Evolutionary conservation across 805 yeast species (phyloP).

Genomic region (Yarrowia yakushimensis): DNA sequence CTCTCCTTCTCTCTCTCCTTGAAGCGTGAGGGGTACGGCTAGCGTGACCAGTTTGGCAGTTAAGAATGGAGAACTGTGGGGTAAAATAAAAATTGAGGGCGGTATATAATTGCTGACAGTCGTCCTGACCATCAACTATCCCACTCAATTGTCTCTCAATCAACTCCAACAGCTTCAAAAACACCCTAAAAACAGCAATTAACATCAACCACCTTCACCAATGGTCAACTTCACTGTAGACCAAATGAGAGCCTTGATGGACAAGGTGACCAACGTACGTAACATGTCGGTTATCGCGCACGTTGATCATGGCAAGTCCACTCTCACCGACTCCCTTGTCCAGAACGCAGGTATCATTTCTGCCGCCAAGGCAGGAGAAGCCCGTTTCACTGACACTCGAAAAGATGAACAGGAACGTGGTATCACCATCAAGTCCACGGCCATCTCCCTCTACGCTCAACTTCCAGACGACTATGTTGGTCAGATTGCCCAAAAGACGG

Average conservation of each 20-base stretch:
- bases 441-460: slow-evolving; percentile 91
- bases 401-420: slow-evolving; percentile 99
- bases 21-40: slow-evolving; percentile 10
- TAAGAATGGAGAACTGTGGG: slow-evolving; percentile 6
- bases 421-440: slow-evolving; percentile 98
- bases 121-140: background rate
- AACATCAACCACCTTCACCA: slow-evolving; percentile 21
- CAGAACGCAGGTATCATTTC: slow-evolving; percentile 99
- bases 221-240: slow-evolving; percentile 40
- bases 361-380: slow-evolving; percentile 99
- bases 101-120: background rate
- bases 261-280: slow-evolving; percentile 99
- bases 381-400: slow-evolving; percentile 99
- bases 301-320: slow-evolving; percentile 99
- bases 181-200: background rate
- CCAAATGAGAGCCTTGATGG: slow-evolving; percentile 98
- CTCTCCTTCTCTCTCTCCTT: background rate
- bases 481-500: slow-evolving; percentile 85
- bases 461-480: slow-evolving; percentile 79
- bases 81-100: background rate
- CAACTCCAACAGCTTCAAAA: background rate
- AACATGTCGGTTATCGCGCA: slow-evolving; percentile 99
- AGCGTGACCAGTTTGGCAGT: slow-evolving; percentile 9
- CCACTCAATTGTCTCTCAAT: background rate
- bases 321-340: slow-evolving; percentile 97